Evolutionary conservation across 768 basidiomycete genomes (phyloP), one percentile per base, ranked within the genome.

Genomic region (Austroboletus eburneus): DNA sequence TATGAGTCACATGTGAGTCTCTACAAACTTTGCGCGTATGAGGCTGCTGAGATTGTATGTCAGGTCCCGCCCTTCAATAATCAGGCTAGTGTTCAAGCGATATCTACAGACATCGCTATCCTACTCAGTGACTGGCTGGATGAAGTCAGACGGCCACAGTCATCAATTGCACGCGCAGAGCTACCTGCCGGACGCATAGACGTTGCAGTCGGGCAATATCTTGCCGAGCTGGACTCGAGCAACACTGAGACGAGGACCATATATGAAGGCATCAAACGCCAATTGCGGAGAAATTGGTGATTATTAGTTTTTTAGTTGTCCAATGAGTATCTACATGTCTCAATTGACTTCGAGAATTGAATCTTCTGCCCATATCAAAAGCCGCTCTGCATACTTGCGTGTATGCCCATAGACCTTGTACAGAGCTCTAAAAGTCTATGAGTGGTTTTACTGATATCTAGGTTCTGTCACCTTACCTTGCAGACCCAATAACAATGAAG

Each of bases 51-150:
- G 48, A 30, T 23, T 42, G 23, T 16, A 48, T 25, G 27, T 5
- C 52, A 90, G 87, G 77, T 90, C 18, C 86, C 89, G 14, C 87
- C 89, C 7, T 92, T 90, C 72, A 87, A 89, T 59, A 79, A 80
- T 39, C 88, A 88, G 57, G 74, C 72, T 27, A 87, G 87, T 50
- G 85, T 90, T 3, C 87, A 91, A 59, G 76, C 81, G 33, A 78
- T 91, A 46, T 89, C 88, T 0, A 76, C 83, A 8, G 89, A 91
- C 57, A 88, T 92, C 58, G 87, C 89, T 33, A 67, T 88, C 33
- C 72, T 92, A n/a, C 65, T 92, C 16, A 73, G 71, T 18, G 89
- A 91, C 56, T 92, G 90, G 90, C 61, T 91, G 25, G 79, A 85
- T 45, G 86, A 84, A 47, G 83, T 77, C n/a, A 80, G 75, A 55